Base-by-base conservation (phyloP, 805 yeast species). In the Yarrowia divulgata region DNA sequence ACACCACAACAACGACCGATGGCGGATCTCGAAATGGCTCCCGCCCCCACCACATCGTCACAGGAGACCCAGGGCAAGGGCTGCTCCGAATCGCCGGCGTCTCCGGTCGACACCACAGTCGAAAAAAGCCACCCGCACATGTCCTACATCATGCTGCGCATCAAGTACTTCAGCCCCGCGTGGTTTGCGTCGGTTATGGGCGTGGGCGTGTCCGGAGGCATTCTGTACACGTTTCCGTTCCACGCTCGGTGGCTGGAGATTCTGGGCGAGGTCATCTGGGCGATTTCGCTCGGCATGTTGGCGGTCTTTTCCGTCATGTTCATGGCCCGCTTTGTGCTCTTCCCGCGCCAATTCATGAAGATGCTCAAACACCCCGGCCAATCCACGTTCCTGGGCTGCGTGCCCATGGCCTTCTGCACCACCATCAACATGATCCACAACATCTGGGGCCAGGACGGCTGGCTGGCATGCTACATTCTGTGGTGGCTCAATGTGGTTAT, bases 181-280 rank as follows among this genome's bases (percentile, higher is more conserved):
- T 88, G 88, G 83, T 91, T 88, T 78, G 88, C 90, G 34, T 81
- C 87, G 62, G 85, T 88, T n/a, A 93, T 93, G 97, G 97, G 97
- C 1, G 84, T 89, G 3, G 97, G 97, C 1, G 90, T 92, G 48
- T 80, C 91, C 0, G 80, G 90, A 4, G 76, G 85, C 46, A 79
- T 91, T 4, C 80, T 93, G 45, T 84, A 86, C 76, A 76, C 81
- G 42, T 92, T 89, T 76, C 92, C 97, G 0, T 90, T 85, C 74
- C 83, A 82, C 1, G 84, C 87, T 0, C 76, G 79, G 12, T 88
- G 93, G 92, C 79, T 89, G 43, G 73, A 79, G 54, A 75, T 83
- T 2, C 80, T 88, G 68, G 89, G 92, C 2, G 79, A 85, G 37
- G 82, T 90, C 5, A 83, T 87, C 82, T 92, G 88, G 81, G 88